These are phyloP conservation scores for Mikania micrantha DNA, from an alignment of 129 eudicot species.

Conservation along the genomic window DNA sequence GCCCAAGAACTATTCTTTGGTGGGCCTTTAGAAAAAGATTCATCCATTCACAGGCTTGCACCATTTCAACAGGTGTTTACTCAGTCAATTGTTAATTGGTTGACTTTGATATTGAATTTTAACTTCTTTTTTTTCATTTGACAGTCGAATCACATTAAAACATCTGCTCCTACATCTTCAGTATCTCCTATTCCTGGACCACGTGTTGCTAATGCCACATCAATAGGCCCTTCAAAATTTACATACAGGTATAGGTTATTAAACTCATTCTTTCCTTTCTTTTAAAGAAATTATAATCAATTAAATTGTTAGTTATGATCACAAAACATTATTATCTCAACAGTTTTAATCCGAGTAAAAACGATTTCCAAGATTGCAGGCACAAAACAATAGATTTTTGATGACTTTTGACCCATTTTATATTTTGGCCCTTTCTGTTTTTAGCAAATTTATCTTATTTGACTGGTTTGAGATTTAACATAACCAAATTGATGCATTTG, in stretches of 20 bases:
- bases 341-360: background rate
- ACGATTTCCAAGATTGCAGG: background rate
- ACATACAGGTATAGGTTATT: constrained; percentile 59
- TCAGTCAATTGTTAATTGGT: background rate
- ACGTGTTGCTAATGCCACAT: constrained; percentile 42
- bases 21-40: constrained; percentile 52
- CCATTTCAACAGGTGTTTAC: constrained; percentile 56
- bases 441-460: background rate
- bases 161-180: constrained; percentile 55
- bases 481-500: background rate
- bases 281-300: background rate
- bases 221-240: constrained; percentile 69
- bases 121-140: background rate
- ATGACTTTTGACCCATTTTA: background rate
- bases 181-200: constrained; percentile 41
- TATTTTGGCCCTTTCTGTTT: background rate
- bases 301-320: background rate
- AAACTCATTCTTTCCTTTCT: background rate
- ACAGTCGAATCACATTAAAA: constrained; percentile 46
- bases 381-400: background rate
- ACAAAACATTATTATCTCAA: background rate
- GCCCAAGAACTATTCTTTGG: constrained; percentile 60
- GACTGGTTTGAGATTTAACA: background rate
- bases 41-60: constrained; percentile 40
- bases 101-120: constrained; percentile 2